phyloP scores from a whole-genome alignment of 2,329 filamentous ascomycete species.

The Diaporthe humulicola region DNA sequence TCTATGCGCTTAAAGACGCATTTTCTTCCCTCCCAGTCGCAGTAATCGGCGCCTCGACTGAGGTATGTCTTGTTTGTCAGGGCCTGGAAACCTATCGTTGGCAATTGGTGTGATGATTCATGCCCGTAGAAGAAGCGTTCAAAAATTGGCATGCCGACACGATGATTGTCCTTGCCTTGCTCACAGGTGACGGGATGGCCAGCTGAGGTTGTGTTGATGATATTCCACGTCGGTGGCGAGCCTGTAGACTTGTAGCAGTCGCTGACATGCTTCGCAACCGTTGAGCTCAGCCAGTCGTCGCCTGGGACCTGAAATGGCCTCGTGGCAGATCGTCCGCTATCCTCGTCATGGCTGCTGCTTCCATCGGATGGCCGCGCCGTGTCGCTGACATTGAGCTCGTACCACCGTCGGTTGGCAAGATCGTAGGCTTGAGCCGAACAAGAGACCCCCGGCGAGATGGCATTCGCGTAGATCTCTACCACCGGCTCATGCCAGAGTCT shows the following conservation, averaged over 20 bases:
- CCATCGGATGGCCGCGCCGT: background rate
- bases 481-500: slow-evolving; percentile 8
- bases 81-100: background rate
- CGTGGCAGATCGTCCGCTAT: too few species aligned
- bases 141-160: background rate
- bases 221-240: background rate
- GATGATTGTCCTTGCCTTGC: background rate
- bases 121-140: slow-evolving; percentile 1
- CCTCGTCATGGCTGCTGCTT: background rate
- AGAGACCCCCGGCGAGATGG: background rate
- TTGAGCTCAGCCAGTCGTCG: slow-evolving; percentile 5
- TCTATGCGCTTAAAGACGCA: slow-evolving; percentile 45
- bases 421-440: background rate
- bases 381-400: background rate
- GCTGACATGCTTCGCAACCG: background rate
- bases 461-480: background rate
- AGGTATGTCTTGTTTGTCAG: background rate
- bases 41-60: background rate
- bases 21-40: background rate
- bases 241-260: background rate
- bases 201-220: background rate
- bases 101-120: background rate
- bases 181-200: background rate
- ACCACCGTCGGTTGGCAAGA: slow-evolving; percentile 14
- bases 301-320: background rate